Base-by-base conservation (phyloP, 2,329 filamentous ascomycete genomes). In the Emericellopsis atlantica region DNA sequence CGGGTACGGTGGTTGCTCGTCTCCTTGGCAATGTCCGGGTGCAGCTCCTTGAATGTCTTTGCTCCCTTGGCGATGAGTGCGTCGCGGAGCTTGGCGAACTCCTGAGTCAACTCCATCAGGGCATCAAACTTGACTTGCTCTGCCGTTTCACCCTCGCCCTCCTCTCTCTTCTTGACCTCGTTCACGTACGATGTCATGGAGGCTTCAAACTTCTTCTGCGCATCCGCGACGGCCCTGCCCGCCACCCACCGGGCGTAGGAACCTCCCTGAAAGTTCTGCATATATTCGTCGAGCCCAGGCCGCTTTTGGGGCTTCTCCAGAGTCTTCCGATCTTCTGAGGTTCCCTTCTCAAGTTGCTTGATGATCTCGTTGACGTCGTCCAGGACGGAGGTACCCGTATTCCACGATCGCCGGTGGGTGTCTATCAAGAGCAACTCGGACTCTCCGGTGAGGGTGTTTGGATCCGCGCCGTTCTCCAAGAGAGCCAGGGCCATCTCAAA, bases 31-130 rank as follows among this genome's bases (percentile, higher is more conserved):
- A 69, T 56, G 2, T 75, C 61, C 0, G 81, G 81, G 54, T 82
- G 58, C 6, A 86, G 59, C 37, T 88, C 73, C 11, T 58, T 52
- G 52, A 84, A 88, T 0, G 72, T 71, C 57, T 86, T 87, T 2
- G 72, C 84, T 1, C 73, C 77, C 43, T 68, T 74, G 4, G 60
- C 56, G 2, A 80, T 34, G 16, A 90, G 59, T 2, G 56, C 49
- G 2, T 61, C 51, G 49, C 83, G 74, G 2, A 86, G 57, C 16
- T 61, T 52, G 47, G 78, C 63, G 32, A 81, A 71, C 2, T 72
- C 65, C 0, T 53, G 46, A 12, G 80, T 59, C 12, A 74, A 52
- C 7, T 66, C 58, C 9, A 65, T 46, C 15, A 86, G 67, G 0
- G 72, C 74, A 6, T 62, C 60, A 39, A 64, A 61, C 55, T 84